A percentile compares a stretch with the other conserved stretches of the same genome.
Evolutionary conservation across 1,284 basidiomycete species (phyloP).

Genomic region (Leccinum ambiguum): DNA sequence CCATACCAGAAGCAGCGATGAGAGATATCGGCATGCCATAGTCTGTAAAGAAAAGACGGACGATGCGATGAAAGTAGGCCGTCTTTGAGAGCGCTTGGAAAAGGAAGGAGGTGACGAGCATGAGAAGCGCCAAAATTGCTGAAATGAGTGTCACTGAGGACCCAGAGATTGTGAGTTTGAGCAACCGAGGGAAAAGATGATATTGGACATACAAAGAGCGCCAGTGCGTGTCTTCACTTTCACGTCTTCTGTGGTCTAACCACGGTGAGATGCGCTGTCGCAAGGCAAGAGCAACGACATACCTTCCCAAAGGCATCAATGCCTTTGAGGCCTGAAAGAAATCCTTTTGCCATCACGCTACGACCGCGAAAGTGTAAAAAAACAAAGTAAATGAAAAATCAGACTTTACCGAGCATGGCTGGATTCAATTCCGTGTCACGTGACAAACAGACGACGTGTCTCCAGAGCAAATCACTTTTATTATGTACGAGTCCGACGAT

Average conservation of each 20-base stretch:
- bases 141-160: constrained; percentile 87
- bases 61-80: constrained; percentile 67
- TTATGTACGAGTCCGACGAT: not conserved
- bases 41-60: constrained; percentile 67
- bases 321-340: constrained; percentile 74
- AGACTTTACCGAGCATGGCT: not conserved
- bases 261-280: constrained; percentile 14
- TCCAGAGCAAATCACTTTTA: not conserved
- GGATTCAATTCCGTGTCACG: constrained; percentile 18
- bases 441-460: constrained; percentile 29
- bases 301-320: constrained; percentile 99
- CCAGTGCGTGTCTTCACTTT: constrained; percentile 96
- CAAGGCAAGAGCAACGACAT: constrained; percentile 19
- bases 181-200: not conserved
- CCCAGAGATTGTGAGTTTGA: constrained; percentile 9
- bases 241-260: constrained; percentile 94
- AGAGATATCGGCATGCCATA: constrained; percentile 76
- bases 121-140: constrained; percentile 77
- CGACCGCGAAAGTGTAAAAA: constrained; percentile 32
- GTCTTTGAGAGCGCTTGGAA: constrained; percentile 68
- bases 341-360: constrained; percentile 67
- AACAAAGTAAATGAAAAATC: constrained; percentile 15
- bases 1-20: constrained; percentile 70
- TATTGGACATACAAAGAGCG: constrained; percentile 69
- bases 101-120: constrained; percentile 71